Base-by-base conservation (phyloP, 305 asterid genomes). In the Fraxinus ornus region DNA sequence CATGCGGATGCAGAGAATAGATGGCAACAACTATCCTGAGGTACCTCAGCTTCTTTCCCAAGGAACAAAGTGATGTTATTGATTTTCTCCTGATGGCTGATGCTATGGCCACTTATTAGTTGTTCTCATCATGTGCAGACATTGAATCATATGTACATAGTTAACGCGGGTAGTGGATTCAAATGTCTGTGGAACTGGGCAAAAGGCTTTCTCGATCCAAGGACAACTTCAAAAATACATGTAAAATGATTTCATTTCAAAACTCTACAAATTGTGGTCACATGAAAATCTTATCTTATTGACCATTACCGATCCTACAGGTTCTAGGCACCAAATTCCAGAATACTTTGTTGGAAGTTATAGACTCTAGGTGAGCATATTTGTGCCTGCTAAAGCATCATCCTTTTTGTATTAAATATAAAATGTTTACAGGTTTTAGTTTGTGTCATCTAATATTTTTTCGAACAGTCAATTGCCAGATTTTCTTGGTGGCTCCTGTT, bases 21-120 rank as follows among this genome's bases (percentile, higher is more conserved):
- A 96, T 82, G 97, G 94, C 37, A 97, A 91, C 92, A 94, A 96
- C 89, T 96, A 96, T 78, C 99, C 99, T 78, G 99, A 96, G 99
- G 99, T 96, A 83, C 90, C 70, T 80, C 75, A 39, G 39, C 75
- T 86, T 83, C 83, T 75, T 79, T 77, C 83, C 32, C 60, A 78
- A 66, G 47, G 76, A 81, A 75, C 21, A 78, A 78, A 77, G 13
- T 82, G 9, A 62, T 47, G 85, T 49, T 47, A n/a, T 66, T 79
- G 75, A 30, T 84, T 77, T 21, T 52, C 28, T 36, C 15, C 32
- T 80, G 79, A 75, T 76, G 44, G 12, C 32, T 80, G 79, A 75
- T 76, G 44, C 49, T 72, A n/a, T 78, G 44, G 72, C 44, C 64
- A 72, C 87, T 85, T 75, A 88, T 75, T 60, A 60, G 75, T 83